These are phyloP conservation scores for Angomonas ambiguus DNA, from an alignment of 208 protist genomes.

Conservation along the genomic window DNA sequence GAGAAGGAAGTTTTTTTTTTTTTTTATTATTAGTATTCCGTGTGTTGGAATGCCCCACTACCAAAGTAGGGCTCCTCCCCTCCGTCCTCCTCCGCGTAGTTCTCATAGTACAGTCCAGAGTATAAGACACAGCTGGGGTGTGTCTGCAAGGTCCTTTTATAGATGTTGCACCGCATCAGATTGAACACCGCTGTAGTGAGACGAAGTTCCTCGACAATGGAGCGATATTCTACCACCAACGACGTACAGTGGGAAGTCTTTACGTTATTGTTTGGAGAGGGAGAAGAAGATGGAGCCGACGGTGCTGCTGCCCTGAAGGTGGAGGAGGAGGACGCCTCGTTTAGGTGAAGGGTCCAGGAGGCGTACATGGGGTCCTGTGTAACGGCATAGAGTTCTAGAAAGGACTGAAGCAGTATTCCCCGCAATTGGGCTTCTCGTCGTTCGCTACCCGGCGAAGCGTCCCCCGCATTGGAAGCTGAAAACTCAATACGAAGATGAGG, in stretches of 20 bases:
- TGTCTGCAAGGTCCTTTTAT: neutral
- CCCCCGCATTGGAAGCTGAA: no score
- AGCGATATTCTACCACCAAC: no score
- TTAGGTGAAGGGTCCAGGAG: constrained; percentile 25
- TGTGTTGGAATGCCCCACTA: neutral
- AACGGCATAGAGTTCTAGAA: constrained; percentile 31
- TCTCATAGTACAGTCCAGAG: neutral
- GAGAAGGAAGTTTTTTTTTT: neutral
- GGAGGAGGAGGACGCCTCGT: neutral
- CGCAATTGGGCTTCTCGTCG: neutral
- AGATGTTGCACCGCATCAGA: constrained; percentile 13
- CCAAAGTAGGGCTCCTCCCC: neutral
- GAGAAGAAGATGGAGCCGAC: no score
- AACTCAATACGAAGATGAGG: no score
- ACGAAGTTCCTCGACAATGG: constrained; percentile 3
- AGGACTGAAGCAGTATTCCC: constrained; percentile 21
- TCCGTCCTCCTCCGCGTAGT: neutral
- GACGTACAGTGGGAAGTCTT: no score
- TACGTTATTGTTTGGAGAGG: no score
- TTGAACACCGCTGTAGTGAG: constrained; percentile 9
- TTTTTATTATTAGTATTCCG: neutral
- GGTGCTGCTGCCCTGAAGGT: no score
- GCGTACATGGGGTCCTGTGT: constrained; percentile 45
- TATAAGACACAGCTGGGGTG: constrained; percentile 2
- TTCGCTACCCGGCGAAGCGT: no score